Evolutionary conservation across 768 basidiomycete genomes (phyloP).

Genomic region (Suillus alpinus): DNA sequence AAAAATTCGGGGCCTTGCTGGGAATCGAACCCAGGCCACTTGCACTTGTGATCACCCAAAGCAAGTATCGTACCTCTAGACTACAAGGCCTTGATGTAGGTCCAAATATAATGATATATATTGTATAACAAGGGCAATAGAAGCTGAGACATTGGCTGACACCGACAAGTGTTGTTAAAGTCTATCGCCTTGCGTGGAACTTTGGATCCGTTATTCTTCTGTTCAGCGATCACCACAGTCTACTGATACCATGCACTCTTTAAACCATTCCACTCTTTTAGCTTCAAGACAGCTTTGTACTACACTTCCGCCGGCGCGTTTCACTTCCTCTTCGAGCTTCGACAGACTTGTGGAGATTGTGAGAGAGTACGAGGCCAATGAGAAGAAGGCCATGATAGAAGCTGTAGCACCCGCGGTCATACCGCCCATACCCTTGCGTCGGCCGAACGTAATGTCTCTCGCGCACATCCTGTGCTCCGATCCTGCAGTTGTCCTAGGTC

Average conservation of each 20-base stretch:
- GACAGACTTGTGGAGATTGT: background rate
- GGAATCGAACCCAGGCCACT: slow-evolving; percentile 42
- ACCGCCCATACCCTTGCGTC: background rate
- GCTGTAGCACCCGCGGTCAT: background rate
- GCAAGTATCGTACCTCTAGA: slow-evolving; percentile 37
- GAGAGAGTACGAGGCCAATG: background rate
- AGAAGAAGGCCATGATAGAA: background rate
- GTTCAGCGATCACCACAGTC: background rate
- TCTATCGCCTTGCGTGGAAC: background rate
- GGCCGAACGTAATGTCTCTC: slow-evolving; percentile 7
- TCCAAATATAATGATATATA: background rate
- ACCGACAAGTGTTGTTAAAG: background rate
- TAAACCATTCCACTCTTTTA: background rate
- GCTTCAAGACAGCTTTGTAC: background rate
- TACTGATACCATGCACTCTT: background rate
- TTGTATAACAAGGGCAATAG: background rate
- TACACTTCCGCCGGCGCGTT: background rate
- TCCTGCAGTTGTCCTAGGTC: no score
- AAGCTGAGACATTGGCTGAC: background rate
- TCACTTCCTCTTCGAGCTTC: background rate
- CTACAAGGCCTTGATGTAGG: slow-evolving; percentile 25
- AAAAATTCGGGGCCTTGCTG: slow-evolving; percentile 31
- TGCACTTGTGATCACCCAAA: slow-evolving; percentile 29
- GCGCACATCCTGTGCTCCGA: slow-evolving; percentile 1
- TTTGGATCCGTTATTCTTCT: background rate